Conservation (phyloP, 305 asterid species). For the Solanum hybrid region DNA sequence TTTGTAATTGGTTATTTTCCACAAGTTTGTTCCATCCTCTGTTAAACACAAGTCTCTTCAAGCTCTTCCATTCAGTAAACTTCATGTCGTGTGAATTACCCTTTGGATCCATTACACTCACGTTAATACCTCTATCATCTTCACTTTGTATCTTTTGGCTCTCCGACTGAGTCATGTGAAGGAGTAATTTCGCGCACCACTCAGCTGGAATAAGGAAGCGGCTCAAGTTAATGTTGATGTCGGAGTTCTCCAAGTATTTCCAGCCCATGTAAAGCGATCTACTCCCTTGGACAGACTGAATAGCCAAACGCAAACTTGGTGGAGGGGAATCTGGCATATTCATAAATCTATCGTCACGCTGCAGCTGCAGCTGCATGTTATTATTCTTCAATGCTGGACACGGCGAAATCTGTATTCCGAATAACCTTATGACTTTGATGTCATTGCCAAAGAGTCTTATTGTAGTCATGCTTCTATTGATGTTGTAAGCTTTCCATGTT, state of each 20-base stretch:
- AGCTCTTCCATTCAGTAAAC: neutral
- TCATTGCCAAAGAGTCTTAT: neutral
- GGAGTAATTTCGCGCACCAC: neutral
- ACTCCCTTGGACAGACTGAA: neutral
- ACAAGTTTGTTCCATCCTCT: conserved; percentile 2
- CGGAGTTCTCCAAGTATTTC: neutral
- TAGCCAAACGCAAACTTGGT: neutral
- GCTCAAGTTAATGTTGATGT: neutral
- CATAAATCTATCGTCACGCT: too few species aligned
- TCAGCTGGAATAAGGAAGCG: neutral
- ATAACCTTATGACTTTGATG: neutral
- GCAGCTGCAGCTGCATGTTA: neutral
- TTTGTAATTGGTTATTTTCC: neutral
- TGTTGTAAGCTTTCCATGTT: neutral
- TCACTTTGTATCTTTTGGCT: neutral
- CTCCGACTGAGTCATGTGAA: neutral
- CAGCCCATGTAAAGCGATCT: neutral
- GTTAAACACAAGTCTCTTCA: neutral
- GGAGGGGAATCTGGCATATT: neutral
- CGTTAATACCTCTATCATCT: neutral
- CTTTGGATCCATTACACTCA: neutral
- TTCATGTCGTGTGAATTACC: neutral
- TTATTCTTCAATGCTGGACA: neutral
- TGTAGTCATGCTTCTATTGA: neutral
- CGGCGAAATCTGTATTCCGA: neutral